phyloP scores from a whole-genome alignment of 129 eudicot genomes.

The Chrysanthemum makinoi region DNA sequence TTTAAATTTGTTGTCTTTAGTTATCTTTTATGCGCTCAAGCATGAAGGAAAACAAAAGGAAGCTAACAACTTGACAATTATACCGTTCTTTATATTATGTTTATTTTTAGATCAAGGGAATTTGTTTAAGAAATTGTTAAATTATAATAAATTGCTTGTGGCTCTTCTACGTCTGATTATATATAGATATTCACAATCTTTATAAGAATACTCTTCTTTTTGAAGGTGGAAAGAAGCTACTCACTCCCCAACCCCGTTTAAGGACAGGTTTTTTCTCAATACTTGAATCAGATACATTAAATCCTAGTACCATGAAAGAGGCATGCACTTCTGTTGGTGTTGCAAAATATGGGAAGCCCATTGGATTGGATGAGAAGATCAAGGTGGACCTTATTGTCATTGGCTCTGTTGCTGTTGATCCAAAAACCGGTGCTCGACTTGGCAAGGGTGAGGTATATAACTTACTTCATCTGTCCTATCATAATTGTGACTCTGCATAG shows the following conservation, averaged over 20 bases:
- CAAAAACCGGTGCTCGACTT: slow-evolving; percentile 91
- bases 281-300: slow-evolving; percentile 55
- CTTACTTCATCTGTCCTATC: background rate
- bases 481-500: background rate
- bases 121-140: too few relatives aligned
- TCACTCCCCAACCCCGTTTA: slow-evolving; percentile 94
- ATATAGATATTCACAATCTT: background rate
- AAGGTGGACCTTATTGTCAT: slow-evolving; percentile 86
- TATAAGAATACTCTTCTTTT: slow-evolving; percentile 6
- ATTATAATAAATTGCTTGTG: too few relatives aligned
- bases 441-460: slow-evolving; percentile 96
- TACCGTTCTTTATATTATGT: background rate
- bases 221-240: slow-evolving; percentile 73
- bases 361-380: slow-evolving; percentile 84
- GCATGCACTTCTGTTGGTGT: slow-evolving; percentile 99
- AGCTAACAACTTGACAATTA: background rate
- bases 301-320: slow-evolving; percentile 66
- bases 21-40: background rate
- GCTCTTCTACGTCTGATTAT: too few relatives aligned
- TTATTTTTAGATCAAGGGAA: background rate
- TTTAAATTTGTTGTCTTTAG: background rate
- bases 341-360: slow-evolving; percentile 85
- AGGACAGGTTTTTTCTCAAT: slow-evolving; percentile 92
- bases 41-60: background rate
- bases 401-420: slow-evolving; percentile 96